These are phyloP conservation scores for Botrytis tulipae DNA, from an alignment of 2,329 filamentous ascomycete genomes.

Conservation along the genomic window DNA sequence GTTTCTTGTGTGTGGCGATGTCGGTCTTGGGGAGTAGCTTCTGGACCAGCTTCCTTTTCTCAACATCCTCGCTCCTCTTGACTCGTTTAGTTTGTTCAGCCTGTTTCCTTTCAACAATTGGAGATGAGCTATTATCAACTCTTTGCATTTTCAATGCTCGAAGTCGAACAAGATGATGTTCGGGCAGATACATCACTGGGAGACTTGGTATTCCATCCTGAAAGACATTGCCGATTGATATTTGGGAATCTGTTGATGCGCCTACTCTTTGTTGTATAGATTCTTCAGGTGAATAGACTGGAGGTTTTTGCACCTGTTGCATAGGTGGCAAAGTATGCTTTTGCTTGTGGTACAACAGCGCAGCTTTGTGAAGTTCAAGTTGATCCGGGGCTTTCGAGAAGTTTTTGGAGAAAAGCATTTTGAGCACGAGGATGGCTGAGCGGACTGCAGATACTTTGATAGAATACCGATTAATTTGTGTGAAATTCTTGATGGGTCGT, in stretches of 20 bases:
- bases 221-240: neutral
- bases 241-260: neutral
- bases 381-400: neutral
- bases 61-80: neutral
- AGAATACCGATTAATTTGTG: neutral
- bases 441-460: neutral
- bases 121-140: too few relatives aligned
- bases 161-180: neutral
- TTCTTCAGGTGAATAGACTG: neutral
- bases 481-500: neutral
- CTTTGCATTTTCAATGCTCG: neutral
- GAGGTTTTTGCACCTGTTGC: too few relatives aligned
- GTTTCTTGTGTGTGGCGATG: neutral
- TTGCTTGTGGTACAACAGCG: neutral
- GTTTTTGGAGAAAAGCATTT: neutral
- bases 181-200: neutral
- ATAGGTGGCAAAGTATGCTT: neutral
- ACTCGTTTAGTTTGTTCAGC: neutral
- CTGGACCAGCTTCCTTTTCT: accelerated
- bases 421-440: neutral
- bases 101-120: too few relatives aligned
- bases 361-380: neutral
- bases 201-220: neutral
- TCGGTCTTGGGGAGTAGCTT: neutral
- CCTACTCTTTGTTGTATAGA: neutral